Evolutionary conservation across 805 yeast genomes (phyloP).

Genomic region (Candida orba): DNA sequence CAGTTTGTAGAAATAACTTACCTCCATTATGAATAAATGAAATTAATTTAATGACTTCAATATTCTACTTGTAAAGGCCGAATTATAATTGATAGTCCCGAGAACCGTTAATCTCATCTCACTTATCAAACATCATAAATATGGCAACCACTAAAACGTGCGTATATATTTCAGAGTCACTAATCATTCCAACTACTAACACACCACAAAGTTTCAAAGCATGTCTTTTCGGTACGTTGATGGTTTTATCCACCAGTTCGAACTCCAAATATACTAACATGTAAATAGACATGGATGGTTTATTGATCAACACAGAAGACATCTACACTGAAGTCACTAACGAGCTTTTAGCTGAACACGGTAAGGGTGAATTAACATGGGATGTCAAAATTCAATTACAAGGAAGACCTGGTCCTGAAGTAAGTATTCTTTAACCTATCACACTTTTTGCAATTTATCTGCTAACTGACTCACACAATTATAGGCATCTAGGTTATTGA

Average conservation of each 20-base stretch:
- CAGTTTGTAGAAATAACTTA: constrained; percentile 78
- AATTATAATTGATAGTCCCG: no score
- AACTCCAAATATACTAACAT: not conserved
- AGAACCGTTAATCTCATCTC: no score
- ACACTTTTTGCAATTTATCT: not conserved
- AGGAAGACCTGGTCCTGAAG: constrained; percentile 80
- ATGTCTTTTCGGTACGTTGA: constrained; percentile 59
- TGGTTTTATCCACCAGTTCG: not conserved
- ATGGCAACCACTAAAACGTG: not conserved
- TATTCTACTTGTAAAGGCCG: not conserved
- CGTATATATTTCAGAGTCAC: no score
- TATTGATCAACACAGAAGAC: constrained; percentile 86
- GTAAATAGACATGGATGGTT: constrained; percentile 81
- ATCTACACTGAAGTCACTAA: constrained; percentile 76
- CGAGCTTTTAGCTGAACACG: constrained; percentile 56
- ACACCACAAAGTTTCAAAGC: constrained; percentile 38
- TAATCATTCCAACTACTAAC: not conserved
- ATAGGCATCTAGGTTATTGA: constrained; percentile 50
- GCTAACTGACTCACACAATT: not conserved
- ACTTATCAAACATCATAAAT: not conserved
- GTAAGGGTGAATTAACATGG: constrained; percentile 83
- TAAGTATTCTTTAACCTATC: not conserved
- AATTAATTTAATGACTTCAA: not conserved
- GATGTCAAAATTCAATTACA: constrained; percentile 80
- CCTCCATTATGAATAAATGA: constrained; percentile 64